Percentiles rank a stretch among this genome's conserved stretches.
Evolutionary conservation across 768 basidiomycete genomes (phyloP).

Genomic region (Tricholoma bakamatsutake): DNA sequence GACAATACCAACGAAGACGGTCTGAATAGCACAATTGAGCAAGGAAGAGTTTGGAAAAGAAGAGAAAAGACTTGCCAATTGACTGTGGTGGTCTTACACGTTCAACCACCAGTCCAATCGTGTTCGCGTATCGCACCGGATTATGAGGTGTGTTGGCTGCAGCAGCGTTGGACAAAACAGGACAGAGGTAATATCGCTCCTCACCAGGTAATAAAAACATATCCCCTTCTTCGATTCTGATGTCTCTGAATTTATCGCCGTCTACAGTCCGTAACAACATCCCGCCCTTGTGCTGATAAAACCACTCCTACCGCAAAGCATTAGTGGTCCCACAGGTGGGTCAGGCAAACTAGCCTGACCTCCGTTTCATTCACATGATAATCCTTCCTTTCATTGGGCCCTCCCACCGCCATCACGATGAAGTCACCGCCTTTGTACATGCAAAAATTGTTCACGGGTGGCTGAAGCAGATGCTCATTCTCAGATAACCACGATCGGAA

Average conservation of each 20-base stretch:
- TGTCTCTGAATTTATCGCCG: constrained; percentile 74
- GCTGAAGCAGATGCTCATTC: constrained; percentile 75
- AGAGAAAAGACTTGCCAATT: constrained; percentile 46
- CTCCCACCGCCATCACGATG: constrained; percentile 94
- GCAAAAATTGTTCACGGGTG: constrained; percentile 92
- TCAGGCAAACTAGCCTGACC: constrained; percentile 32
- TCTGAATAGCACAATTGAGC: constrained; percentile 42
- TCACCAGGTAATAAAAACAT: constrained; percentile 94
- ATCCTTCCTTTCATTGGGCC: constrained; percentile 91
- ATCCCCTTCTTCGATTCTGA: constrained; percentile 88
- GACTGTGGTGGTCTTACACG: constrained; percentile 71
- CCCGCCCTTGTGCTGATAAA: constrained; percentile 92
- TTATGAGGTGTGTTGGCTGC: constrained; percentile 95
- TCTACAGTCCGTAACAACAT: constrained; percentile 90
- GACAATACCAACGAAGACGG: constrained; percentile 76
- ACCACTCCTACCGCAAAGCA: constrained; percentile 73
- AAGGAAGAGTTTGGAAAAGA: not conserved
- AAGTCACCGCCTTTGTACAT: constrained; percentile 80
- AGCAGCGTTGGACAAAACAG: not conserved
- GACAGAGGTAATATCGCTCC: constrained; percentile 10
- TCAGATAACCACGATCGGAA: constrained; percentile 84
- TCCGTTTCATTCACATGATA: constrained; percentile 97
- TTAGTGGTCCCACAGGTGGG: not conserved
- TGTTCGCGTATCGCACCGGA: constrained; percentile 85
- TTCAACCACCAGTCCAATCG: constrained; percentile 89